Percentiles rank a stretch among this genome's conserved stretches.
phyloP scores from a whole-genome alignment of 257 asterid species.

The Rubia yunnanensis region DNA sequence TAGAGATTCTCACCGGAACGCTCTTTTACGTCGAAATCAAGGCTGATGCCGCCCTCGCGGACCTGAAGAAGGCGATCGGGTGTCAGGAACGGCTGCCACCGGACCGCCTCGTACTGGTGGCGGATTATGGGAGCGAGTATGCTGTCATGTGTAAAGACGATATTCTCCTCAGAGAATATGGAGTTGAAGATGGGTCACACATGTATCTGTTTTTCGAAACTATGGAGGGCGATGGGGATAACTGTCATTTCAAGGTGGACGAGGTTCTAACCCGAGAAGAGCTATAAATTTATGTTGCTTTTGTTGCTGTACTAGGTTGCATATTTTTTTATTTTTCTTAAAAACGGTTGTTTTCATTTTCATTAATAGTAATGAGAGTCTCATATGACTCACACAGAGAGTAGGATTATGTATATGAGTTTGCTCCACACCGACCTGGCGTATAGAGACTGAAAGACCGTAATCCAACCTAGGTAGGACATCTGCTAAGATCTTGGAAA shows the following conservation, averaged over 20 bases:
- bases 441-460: too few relatives aligned
- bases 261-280: constrained; percentile 1
- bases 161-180: constrained; percentile 31
- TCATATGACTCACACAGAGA: too few relatives aligned
- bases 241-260: constrained; percentile 10
- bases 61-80: constrained; percentile 49
- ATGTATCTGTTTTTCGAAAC: constrained; percentile 41
- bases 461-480: background rate
- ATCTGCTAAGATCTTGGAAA: background rate
- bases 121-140: constrained; percentile 16
- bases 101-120: constrained; percentile 43
- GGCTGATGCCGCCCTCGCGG: constrained; percentile 39
- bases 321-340: too few relatives aligned
- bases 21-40: constrained; percentile 36
- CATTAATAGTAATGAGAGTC: too few relatives aligned
- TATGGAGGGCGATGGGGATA: constrained; percentile 2
- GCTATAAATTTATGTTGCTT: background rate
- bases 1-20: constrained; percentile 52
- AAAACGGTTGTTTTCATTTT: too few relatives aligned
- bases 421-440: too few relatives aligned
- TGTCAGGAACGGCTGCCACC: constrained; percentile 42
- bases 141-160: constrained; percentile 27
- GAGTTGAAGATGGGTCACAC: constrained; percentile 57
- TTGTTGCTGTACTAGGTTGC: too few relatives aligned
- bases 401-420: too few relatives aligned